Conservation (phyloP, 192 early-diverging fungal species). For the Podila epigama region DNA sequence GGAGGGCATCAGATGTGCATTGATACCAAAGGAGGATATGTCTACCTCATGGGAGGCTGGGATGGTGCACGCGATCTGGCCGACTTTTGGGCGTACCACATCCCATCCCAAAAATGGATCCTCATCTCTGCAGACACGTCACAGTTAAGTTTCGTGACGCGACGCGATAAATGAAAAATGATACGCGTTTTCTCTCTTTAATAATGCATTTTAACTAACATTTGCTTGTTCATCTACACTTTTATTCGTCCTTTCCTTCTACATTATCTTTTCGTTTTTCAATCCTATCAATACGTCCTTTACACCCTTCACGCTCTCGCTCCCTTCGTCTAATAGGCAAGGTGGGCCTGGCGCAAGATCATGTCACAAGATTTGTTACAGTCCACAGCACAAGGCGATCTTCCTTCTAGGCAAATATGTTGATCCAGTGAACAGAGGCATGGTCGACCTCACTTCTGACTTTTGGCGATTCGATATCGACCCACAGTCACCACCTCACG, state of each 20-base stretch:
- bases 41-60: slow-evolving; percentile 97
- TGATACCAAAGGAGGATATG: slow-evolving; percentile 66
- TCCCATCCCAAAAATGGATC: slow-evolving; percentile 70
- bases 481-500: slow-evolving; percentile 34
- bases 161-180: background rate
- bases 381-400: slow-evolving; percentile 73
- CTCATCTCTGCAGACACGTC: slow-evolving; percentile 80
- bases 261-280: background rate
- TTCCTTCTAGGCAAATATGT: slow-evolving; percentile 93
- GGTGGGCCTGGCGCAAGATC: slow-evolving; percentile 89
- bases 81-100: slow-evolving; percentile 89
- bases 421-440: slow-evolving; percentile 73
- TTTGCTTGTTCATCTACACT: too few species aligned
- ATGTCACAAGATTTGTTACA: slow-evolving; percentile 93
- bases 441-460: slow-evolving; percentile 78
- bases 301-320: background rate
- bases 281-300: background rate
- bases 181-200: background rate
- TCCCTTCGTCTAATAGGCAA: slow-evolving; percentile 56
- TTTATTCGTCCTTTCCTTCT: too few species aligned
- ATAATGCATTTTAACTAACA: background rate
- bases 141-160: slow-evolving; percentile 48
- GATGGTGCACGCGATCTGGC: slow-evolving; percentile 85
- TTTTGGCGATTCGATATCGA: slow-evolving; percentile 90
- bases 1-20: slow-evolving; percentile 99